Base-by-base conservation (phyloP, 768 basidiomycete species). In the Suillus subaureus region DNA sequence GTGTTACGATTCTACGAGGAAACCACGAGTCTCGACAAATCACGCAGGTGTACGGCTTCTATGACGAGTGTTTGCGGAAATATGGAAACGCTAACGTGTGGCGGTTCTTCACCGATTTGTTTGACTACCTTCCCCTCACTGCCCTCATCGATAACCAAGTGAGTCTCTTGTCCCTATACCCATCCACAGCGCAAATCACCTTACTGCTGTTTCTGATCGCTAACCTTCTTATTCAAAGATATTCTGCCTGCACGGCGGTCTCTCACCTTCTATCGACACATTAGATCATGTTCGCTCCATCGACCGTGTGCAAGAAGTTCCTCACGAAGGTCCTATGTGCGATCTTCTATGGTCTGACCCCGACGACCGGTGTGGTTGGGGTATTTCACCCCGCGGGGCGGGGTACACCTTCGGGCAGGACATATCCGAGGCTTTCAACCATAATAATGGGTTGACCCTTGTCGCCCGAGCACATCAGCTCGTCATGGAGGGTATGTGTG, bases 51-150 rank as follows among this genome's bases (percentile, higher is more conserved):
- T 99, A 99, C 74, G 97, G 97, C 51, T 99, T 99, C 76, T 99
- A 99, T 79, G 97, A 99, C 83, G 97, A 99, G 79, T 99, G 97
- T 77, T 84, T 98, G 77, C 89, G 97, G 79, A 99, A 99, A 84
- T 99, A 99, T 80, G 97, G 97, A 61, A 99, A 98, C 81, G 96
- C 97, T 74, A 99, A 98, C 75, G 97, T 99, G 40, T 99, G 97
- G 97, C 91, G 97, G 73, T 97, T 90, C 85, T 99, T 98, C 78
- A 98, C 97, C 74, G 97, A 99, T 85, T 82, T 98, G 62, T 99
- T 99, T 77, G 97, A 99, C 81, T 99, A 93, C 80, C 87, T 99
- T 51, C 96, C 97, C 65, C 87, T 99, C 70, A 98, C 96, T 57
- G 97, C 97, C 57, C 87, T 98, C 75, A 98, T 99, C 78, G 97